These are phyloP conservation scores for Coemansia sp. DNA, from an alignment of 192 early-diverging fungal species.

Conservation along the genomic window DNA sequence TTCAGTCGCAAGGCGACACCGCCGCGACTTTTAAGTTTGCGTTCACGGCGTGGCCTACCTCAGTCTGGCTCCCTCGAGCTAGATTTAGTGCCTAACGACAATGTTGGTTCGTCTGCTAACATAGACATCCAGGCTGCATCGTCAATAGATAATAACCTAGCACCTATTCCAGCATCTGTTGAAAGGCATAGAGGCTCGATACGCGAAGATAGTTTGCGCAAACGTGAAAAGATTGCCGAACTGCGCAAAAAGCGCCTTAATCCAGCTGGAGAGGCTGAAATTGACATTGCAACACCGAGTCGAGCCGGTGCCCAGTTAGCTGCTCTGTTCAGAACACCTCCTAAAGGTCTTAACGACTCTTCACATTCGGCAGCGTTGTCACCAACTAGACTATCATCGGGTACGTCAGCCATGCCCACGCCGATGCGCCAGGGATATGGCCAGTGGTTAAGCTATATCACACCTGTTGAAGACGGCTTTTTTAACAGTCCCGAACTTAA, in stretches of 20 bases:
- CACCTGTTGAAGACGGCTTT: slow-evolving; percentile 21
- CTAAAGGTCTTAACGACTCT: neutral
- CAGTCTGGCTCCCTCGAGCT: slow-evolving; percentile 17
- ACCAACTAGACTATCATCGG: neutral
- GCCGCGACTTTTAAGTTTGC: slow-evolving; percentile 16
- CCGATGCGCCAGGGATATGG: neutral
- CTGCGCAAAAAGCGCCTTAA: slow-evolving; percentile 20
- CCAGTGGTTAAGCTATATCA: neutral
- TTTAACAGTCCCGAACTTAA: slow-evolving; percentile 34
- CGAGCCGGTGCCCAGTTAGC: neutral
- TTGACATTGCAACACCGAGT: neutral
- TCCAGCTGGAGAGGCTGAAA: neutral
- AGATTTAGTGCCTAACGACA: neutral
- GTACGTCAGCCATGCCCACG: neutral
- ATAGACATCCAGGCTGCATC: neutral
- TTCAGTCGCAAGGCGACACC: slow-evolving; percentile 24
- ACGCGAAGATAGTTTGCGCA: slow-evolving; percentile 27
- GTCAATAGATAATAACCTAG: neutral
- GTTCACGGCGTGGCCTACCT: slow-evolving; percentile 22
- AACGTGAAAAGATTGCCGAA: slow-evolving; percentile 40
- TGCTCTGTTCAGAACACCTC: neutral
- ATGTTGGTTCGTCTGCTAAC: too few relatives aligned
- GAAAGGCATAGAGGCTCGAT: slow-evolving; percentile 7
- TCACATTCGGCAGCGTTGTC: neutral
- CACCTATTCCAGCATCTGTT: neutral